A percentile compares a stretch with the other conserved stretches of the same genome.
Conservation (phyloP, 192 early-diverging fungal species). For the Linnemannia schmuckeri region DNA sequence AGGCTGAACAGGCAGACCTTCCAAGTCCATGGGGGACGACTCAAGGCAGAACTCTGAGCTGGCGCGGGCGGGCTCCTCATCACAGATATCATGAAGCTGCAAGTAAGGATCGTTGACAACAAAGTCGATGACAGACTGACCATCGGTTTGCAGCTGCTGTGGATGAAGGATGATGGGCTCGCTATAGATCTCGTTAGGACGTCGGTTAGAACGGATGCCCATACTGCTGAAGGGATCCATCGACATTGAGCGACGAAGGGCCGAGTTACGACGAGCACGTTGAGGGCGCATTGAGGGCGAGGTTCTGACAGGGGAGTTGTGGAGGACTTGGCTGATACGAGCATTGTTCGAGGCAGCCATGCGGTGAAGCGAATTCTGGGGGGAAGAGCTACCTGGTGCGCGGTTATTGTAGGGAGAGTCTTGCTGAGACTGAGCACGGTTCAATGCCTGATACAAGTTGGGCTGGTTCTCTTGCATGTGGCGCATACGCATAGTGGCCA, state of each 20-base stretch:
- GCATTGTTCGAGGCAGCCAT: not conserved
- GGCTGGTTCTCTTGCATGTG: constrained; percentile 31
- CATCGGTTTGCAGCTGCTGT: constrained; percentile 10
- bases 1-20: not conserved
- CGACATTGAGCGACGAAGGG: constrained; percentile 33
- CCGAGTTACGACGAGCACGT: constrained; percentile 25
- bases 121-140: constrained; percentile 20
- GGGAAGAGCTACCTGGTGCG: not conserved
- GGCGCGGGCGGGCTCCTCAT: constrained; percentile 28
- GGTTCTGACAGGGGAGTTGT: not conserved
- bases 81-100: constrained; percentile 17
- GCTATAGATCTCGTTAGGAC: not conserved
- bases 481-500: constrained; percentile 21
- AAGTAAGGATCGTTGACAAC: constrained; percentile 20
- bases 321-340: not conserved
- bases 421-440: constrained; percentile 25
- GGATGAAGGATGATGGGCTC: not conserved
- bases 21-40: constrained; percentile 35
- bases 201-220: constrained; percentile 3
- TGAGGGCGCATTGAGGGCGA: not conserved
- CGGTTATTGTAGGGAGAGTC: not conserved
- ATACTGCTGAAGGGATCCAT: constrained; percentile 15
- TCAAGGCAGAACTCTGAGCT: constrained; percentile 46
- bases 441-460: not conserved
- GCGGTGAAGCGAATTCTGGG: not conserved